Base-by-base conservation (phyloP, 2,329 filamentous ascomycete genomes). In the Epichloe baconii region DNA sequence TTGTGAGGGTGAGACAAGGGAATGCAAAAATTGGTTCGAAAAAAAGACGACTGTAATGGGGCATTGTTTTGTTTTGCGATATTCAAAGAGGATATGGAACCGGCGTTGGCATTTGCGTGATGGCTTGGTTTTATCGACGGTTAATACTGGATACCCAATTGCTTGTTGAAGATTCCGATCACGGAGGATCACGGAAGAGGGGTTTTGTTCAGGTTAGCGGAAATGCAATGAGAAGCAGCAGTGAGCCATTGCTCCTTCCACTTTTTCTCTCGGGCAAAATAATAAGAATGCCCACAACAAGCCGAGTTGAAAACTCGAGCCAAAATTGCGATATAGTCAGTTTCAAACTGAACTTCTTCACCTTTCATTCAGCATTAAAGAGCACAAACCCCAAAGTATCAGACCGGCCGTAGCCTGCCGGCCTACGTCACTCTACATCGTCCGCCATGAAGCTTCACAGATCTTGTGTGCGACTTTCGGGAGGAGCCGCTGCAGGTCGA, bases 181-280 rank as follows among this genome's bases (percentile, higher is more conserved):
- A 6, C 3, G 26, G 26, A 11, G 10, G 10, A 6, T 4, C 31
- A 7, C 1, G 31, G 31, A 11, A 31, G 31, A 31, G 4, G 11
- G 26, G n/a, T 11, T 5, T 12, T 42, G 12, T 6, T 43, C 19
- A n/a, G 21, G 23, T 34, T 11, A 3, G 15, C 17, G 21, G 35
- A 12, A 37, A 21, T 12, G 41, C 40, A 49, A 31, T 31, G 41
- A 44, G 7, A 42, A 43, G 17, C 17, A 10, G 46, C 17, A 10
- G 46, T 15, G n/a, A 19, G 19, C 42, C 36, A 36, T 36, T 49
- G 50, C 50, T 52, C 50, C 42, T 52, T 48, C 46, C 46, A 36
- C 17, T 34, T 41, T 10, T 40, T 17, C 12, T 44, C 14, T 15
- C 3, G 7, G 15, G 23, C 5, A 44, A 23, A 21, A 31, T 3